Evolutionary conservation across 192 early-diverging fungal species (phyloP).

Genomic region (Borealophlyctis nickersoniae): DNA sequence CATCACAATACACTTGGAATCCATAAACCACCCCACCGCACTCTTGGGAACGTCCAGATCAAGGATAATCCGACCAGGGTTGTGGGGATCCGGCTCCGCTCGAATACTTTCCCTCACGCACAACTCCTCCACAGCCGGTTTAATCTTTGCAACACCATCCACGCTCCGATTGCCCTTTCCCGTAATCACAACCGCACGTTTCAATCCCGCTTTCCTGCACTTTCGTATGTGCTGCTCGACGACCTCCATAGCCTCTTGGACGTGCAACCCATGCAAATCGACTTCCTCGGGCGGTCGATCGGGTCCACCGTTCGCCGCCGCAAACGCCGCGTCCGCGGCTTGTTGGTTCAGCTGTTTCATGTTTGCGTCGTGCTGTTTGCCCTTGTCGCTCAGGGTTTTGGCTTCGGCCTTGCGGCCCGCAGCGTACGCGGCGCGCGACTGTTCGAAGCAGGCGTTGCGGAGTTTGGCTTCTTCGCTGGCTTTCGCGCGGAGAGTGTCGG

Average conservation of each 20-base stretch:
- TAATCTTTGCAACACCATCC: constrained; percentile 61
- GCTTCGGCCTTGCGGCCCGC: constrained; percentile 45
- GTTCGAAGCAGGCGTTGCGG: constrained; percentile 45
- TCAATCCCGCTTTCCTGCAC: constrained; percentile 45
- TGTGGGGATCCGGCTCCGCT: constrained; percentile 49
- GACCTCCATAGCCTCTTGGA: constrained; percentile 55
- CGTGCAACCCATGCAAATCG: constrained; percentile 69
- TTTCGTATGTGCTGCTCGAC: constrained; percentile 44
- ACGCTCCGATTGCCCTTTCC: constrained; percentile 60
- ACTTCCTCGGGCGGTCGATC: constrained; percentile 44
- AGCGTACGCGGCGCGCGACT: constrained; percentile 46
- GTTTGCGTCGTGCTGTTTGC: constrained; percentile 49
- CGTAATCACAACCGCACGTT: constrained; percentile 58
- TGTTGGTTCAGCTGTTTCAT: constrained; percentile 57
- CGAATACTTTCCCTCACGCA: constrained; percentile 50
- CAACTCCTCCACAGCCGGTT: constrained; percentile 60
- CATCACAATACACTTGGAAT: too few species aligned
- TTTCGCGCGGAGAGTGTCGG: constrained; percentile 19
- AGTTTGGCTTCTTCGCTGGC: constrained; percentile 47
- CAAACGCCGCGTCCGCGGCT: constrained; percentile 41
- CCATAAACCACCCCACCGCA: constrained; percentile 14
- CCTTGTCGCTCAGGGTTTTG: constrained; percentile 49
- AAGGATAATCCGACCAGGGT: constrained; percentile 58
- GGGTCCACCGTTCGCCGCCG: constrained; percentile 41
- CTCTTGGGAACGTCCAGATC: constrained; percentile 42